Percentiles rank a stretch among this genome's conserved stretches.
phyloP scores from a whole-genome alignment of 2,329 filamentous ascomycete genomes.

The Taxawa tesnikishii region DNA sequence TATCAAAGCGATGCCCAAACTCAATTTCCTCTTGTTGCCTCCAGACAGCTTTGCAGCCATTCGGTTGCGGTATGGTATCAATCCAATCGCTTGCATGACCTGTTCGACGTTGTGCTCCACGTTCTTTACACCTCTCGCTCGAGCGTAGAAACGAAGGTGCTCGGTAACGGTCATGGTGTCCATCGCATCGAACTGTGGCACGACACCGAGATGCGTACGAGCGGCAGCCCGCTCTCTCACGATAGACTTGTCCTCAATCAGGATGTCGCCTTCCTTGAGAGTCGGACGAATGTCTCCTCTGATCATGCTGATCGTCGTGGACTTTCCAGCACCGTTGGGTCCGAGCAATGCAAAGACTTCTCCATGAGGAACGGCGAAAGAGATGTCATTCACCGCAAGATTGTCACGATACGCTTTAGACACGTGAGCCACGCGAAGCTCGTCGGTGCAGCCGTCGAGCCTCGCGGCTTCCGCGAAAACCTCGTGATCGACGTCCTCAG shows the following conservation, averaged over 20 bases:
- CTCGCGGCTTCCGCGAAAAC: constrained; percentile 52
- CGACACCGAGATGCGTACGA: constrained; percentile 73
- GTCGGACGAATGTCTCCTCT: constrained; percentile 75
- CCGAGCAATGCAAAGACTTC: constrained; percentile 84
- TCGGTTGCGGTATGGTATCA: constrained; percentile 56
- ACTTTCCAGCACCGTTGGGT: constrained; percentile 86
- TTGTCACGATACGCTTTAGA: constrained; percentile 68
- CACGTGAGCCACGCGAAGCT: constrained; percentile 66
- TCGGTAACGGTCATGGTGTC: constrained; percentile 84
- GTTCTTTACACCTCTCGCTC: constrained; percentile 64
- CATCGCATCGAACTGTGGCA: constrained; percentile 64
- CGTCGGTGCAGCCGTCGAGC: constrained; percentile 50
- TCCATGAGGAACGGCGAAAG: constrained; percentile 65
- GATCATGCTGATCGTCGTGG: constrained; percentile 78
- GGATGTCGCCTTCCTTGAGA: constrained; percentile 59
- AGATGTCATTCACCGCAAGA: constrained; percentile 76
- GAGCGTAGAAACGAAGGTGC: constrained; percentile 79
- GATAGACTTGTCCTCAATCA: constrained; percentile 68
- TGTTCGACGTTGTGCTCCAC: constrained; percentile 66
- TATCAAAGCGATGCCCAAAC: constrained; percentile 80
- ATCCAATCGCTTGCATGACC: constrained; percentile 69
- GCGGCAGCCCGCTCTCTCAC: constrained; percentile 59
- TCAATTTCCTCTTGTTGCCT: constrained; percentile 89
- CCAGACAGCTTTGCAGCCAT: constrained; percentile 74
- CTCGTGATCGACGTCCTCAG: constrained; percentile 38